Evolutionary conservation across 208 protist genomes (phyloP), one percentile per base, ranked within the genome.

Genomic region (Leishmania lainsoni): DNA sequence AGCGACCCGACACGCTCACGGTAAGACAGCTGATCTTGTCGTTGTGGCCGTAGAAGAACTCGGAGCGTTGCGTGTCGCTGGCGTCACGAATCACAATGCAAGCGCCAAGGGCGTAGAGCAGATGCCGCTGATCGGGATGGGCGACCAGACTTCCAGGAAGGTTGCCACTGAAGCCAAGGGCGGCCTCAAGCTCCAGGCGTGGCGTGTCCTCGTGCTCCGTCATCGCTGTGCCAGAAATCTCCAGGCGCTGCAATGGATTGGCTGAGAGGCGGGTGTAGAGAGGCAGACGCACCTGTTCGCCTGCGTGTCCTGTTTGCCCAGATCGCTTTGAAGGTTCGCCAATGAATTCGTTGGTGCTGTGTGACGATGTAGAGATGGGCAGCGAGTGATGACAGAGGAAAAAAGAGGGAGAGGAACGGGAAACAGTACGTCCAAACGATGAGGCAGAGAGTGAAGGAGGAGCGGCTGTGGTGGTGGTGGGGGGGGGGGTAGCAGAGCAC

Each of bases 21-120:
- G 96, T 87, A 48, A 99, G 80, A 84, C 97, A 99, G 83, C 94
- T 98, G 79, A 99, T 96, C 68, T 92, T 92, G 86, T 98, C 95
- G 66, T 96, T 98, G 92, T 99, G 98, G 12, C 98, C 98, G 76
- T 96, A 94, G 29, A 99, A 83, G 74, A 99, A 98, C 61, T 98
- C 89, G 32, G 96, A 94, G 74, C 87, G 82, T n/a, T 83, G 79
- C 5, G 89, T 78, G 77, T 97, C 94, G 75, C 88, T 86, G 59
- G 95, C 85, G 35, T 98, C 90, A 9, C 93, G 92, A 85, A 99
- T 96, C 0, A 98, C 96, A 42, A 99, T 96, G 75, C 95, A 98
- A 2, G 96, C 96, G 10, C 98, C 98, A 26, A 99, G 88, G 2
- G 97, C 92, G 85, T 99, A 99, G 3, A 99, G 84, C 16, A 99